Base-by-base conservation (phyloP, 441 rosid species). In the Bocquillonia castaneifolia region DNA sequence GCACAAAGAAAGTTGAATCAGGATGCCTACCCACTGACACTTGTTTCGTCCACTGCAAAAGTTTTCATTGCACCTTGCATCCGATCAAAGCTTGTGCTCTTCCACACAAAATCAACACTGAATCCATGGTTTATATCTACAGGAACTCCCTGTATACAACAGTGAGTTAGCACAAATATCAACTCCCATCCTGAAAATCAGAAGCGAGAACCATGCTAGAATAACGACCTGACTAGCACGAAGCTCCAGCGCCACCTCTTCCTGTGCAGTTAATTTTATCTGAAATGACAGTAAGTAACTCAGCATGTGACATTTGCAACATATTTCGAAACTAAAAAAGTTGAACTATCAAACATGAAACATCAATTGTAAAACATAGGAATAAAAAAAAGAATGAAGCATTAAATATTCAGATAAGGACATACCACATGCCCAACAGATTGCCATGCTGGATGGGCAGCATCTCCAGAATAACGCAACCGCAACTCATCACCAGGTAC, bases 61-160 rank as follows among this genome's bases (percentile, higher is more conserved):
- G 90, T 88, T 84, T 95, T 92, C 98, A 95, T 90, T 64, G 99
- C 99, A 53, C 96, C 97, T 76, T 92, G 98, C 98, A 90, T 90
- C 72, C 99, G 81, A 76, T 95, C 99, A 81, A 92, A 95, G 78
- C 97, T 95, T 45, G 99, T 90, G 77, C 99, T 95, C 84, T 92
- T 90, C 98, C 99, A 92, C 55, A 95, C 99, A 81, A 95, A 95
- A 81, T 95, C 99, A 77, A 95, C 99, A 80, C 97, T 90, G 50
- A 90, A 84, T 23, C 98, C 98, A 77, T 95, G 99, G 79, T 79
- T 90, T 69, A 90, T 79, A 74, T 95, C 98, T 72, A 86, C 83
- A 63, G 99, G 99, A 78, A 88, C 97, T 44, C 97, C 97, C 99
- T 95, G 77, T 68, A 75, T 53, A 68, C 32, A 74, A 31, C 40